Conservation (phyloP, 2,329 filamentous ascomycete species). For the Xylariaceae sp. region DNA sequence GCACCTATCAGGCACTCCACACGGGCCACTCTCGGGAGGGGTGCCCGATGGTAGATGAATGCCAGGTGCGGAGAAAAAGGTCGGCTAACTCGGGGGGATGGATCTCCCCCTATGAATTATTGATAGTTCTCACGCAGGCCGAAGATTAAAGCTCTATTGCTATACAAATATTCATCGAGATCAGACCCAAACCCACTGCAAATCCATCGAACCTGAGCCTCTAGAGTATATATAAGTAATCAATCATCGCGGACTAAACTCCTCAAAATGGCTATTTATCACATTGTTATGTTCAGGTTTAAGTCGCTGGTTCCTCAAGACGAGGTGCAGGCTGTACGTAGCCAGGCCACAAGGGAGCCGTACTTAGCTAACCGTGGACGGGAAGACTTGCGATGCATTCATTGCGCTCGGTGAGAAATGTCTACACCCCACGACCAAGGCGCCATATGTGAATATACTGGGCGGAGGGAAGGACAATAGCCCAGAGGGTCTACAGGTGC, state of each 20-base stretch:
- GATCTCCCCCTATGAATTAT: too few relatives aligned
- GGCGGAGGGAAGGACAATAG: conserved; percentile 67
- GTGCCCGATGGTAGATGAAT: too few relatives aligned
- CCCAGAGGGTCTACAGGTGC: conserved; percentile 64
- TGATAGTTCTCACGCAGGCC: too few relatives aligned
- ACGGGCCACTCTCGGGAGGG: too few relatives aligned
- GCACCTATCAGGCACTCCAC: too few relatives aligned
- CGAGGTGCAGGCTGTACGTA: conserved; percentile 40
- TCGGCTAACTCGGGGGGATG: too few relatives aligned
- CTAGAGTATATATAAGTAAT: too few relatives aligned
- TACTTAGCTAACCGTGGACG: conserved; percentile 11
- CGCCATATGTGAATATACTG: conserved; percentile 63
- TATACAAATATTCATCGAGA: too few relatives aligned
- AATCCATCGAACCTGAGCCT: not conserved
- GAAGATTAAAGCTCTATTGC: too few relatives aligned
- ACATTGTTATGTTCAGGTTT: conserved; percentile 39
- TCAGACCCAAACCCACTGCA: too few relatives aligned
- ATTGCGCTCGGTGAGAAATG: conserved; percentile 62
- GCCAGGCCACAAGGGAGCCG: not conserved
- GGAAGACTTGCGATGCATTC: conserved; percentile 40
- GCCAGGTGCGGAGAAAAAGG: too few relatives aligned
- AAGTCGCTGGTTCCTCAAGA: conserved; percentile 35
- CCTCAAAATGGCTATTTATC: conserved; percentile 38
- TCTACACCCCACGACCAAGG: conserved; percentile 61
- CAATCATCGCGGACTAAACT: not conserved